These are phyloP conservation scores for Heterococcus sp. DNA, from an alignment of 108 stramenopile genomes.

Conservation along the genomic window DNA sequence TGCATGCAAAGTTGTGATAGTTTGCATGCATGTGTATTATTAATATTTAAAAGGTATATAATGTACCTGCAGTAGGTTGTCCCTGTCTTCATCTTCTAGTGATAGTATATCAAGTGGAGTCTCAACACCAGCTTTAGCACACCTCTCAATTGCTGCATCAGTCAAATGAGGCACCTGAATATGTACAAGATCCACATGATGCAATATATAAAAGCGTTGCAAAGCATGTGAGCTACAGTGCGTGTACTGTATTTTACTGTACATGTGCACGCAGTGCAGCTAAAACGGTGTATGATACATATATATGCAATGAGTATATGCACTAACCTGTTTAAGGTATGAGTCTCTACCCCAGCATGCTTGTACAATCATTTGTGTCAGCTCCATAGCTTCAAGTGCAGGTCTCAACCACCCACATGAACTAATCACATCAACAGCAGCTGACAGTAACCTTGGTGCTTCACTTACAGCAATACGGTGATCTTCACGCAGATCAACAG, in stretches of 20 bases:
- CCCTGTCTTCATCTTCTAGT: constrained; percentile 86
- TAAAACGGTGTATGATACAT: not conserved
- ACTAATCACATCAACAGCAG: constrained; percentile 95
- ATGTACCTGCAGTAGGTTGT: constrained; percentile 15
- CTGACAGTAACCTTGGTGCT: constrained; percentile 77
- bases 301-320: constrained; percentile 53
- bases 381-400: constrained; percentile 95
- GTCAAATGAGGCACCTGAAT: not conserved
- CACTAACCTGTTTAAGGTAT: constrained; percentile 62
- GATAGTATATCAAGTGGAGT: constrained; percentile 72
- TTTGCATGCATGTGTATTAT: too few species aligned
- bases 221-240: not conserved
- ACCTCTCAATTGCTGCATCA: not conserved
- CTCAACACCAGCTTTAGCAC: constrained; percentile 36
- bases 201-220: too few species aligned
- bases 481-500: not conserved
- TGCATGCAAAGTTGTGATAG: too few species aligned
- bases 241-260: too few species aligned
- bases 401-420: constrained; percentile 95
- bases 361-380: constrained; percentile 96
- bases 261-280: not conserved
- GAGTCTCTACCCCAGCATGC: constrained; percentile 89
- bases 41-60: too few species aligned
- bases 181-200: too few species aligned
- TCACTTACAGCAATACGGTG: constrained; percentile 64